Evolutionary conservation across 2,329 filamentous ascomycete genomes (phyloP), one percentile per base, ranked within the genome.

Genomic region (Cladosporium oxysporum): DNA sequence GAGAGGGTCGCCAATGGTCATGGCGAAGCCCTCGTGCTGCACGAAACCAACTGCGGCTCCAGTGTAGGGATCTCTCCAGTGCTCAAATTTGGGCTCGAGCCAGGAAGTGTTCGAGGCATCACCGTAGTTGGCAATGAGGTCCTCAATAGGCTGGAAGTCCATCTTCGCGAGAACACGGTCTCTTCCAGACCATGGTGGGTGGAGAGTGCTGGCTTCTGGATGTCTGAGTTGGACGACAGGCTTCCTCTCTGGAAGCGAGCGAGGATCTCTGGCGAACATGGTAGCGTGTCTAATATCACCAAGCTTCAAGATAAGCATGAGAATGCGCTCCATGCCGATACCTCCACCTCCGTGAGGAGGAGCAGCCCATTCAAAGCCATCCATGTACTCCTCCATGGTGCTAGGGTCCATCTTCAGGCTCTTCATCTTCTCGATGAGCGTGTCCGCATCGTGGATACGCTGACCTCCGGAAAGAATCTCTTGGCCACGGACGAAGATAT

Each of bases 91-190:
- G 7, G 93, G 91, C 76, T 97, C 93, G 8, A 95, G 86, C 92
- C 93, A 97, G 0, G 92, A 95, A 0, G 93, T 97, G 74, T 96
- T 96, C 58, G 92, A 93, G 1, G 93, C 92, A 78, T 97, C 93
- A 68, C 93, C 93, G 72, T 97, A 97, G 78, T 97, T 97, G 75
- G 92, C 92, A 76, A 97, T 93, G 50, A 97, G 88, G 75, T 96
- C 90, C 76, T 93, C 91, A 5, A 97, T 77, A 0, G 91, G 84
- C 61, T 93, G 93, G 63, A 90, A 82, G 59, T 88, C 83, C 8
- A 83, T 80, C 61, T 79, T 76, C 14, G 82, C 82, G 2, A 77
- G 61, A 57, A 76, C 78, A 60, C 81, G 78, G 78, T 85, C 74
- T 81, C 83, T 65, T 79, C 83, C 70, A 75, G 78, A 82, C 88